Evolutionary conservation across 2,329 filamentous ascomycete genomes (phyloP).

Genomic region (Chlorencoelia australis): DNA sequence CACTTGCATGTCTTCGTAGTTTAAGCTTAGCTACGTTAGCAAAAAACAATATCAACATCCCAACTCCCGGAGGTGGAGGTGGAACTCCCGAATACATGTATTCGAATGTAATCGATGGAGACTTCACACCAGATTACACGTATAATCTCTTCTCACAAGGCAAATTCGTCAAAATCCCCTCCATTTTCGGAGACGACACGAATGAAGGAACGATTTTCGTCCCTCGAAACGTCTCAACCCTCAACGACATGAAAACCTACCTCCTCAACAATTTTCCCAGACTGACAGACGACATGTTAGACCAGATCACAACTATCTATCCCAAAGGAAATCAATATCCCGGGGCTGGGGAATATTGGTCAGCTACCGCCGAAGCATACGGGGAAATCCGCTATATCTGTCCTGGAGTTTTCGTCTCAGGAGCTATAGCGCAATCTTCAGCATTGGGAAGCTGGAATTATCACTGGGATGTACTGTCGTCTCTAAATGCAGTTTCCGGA

Average conservation of each 20-base stretch:
- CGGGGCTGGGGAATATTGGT: conserved; percentile 46
- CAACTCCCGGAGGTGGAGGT: conserved; percentile 25
- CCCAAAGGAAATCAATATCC: conserved; percentile 38
- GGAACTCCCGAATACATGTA: conserved; percentile 40
- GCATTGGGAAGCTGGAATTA: conserved; percentile 50
- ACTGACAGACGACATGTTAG: conserved; percentile 40
- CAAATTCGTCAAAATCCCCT: conserved; percentile 43
- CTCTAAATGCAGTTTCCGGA: conserved; percentile 39
- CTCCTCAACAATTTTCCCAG: conserved; percentile 48
- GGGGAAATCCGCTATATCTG: conserved; percentile 59
- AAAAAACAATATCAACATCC: conserved; percentile 32
- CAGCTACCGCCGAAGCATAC: conserved; percentile 46
- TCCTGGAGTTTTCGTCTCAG: conserved; percentile 43
- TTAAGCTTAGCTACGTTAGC: conserved; percentile 35
- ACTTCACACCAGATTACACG: conserved; percentile 40
- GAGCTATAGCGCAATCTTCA: conserved; percentile 12
- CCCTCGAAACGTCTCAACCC: conserved; percentile 37
- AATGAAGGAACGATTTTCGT: conserved; percentile 58
- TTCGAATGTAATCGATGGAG: conserved; percentile 43
- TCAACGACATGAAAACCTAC: conserved; percentile 42
- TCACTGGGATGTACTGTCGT: conserved; percentile 49
- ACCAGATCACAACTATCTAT: conserved; percentile 43
- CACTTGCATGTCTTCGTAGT: conserved; percentile 37
- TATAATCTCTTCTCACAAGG: conserved; percentile 39
- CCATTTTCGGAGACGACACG: conserved; percentile 44